Conservation (phyloP, 1,139 yeast species). For the Suhomyces atakaporum region DNA sequence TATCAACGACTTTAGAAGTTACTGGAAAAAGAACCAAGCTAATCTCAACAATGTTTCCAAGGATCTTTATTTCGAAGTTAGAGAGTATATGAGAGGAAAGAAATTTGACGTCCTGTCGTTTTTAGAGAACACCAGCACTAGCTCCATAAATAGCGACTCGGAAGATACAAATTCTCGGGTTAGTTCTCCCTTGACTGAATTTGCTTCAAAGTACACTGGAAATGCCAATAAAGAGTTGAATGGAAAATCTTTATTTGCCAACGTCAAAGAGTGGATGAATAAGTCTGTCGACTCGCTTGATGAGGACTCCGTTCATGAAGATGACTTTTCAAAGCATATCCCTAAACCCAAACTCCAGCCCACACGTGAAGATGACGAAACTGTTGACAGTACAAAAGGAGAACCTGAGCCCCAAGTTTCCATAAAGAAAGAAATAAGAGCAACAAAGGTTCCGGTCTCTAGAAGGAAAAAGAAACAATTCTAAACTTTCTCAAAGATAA, state of each 20-base stretch:
- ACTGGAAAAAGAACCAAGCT: conserved; percentile 74
- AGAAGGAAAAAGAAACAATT: conserved; percentile 3
- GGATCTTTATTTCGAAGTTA: conserved; percentile 80
- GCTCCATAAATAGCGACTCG: conserved; percentile 27
- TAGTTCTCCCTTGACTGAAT: conserved; percentile 58
- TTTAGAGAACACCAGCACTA: conserved; percentile 26
- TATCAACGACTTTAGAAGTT: conserved; percentile 79
- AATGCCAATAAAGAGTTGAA: conserved; percentile 52
- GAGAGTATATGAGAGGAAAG: conserved; percentile 66
- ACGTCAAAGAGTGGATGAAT: conserved; percentile 68
- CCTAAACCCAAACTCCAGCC: conserved; percentile 9
- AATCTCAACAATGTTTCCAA: conserved; percentile 74
- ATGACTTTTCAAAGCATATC: conserved; percentile 11
- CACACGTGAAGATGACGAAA: conserved; percentile 4
- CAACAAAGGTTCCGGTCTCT: conserved; percentile 1
- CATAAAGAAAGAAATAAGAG: not conserved
- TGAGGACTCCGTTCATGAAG: conserved; percentile 16
- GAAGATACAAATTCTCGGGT: conserved; percentile 33
- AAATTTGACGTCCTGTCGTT: conserved; percentile 43
- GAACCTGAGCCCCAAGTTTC: not conserved
- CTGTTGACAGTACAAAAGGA: not conserved
- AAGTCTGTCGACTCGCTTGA: conserved; percentile 29
- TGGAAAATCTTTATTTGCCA: conserved; percentile 53
- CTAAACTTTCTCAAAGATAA: too few species aligned
- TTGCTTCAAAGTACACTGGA: conserved; percentile 62